Evolutionary conservation across 2,329 filamentous ascomycete species (phyloP), one percentile per base, ranked within the genome.

Genomic region (Stemphylium beticola): DNA sequence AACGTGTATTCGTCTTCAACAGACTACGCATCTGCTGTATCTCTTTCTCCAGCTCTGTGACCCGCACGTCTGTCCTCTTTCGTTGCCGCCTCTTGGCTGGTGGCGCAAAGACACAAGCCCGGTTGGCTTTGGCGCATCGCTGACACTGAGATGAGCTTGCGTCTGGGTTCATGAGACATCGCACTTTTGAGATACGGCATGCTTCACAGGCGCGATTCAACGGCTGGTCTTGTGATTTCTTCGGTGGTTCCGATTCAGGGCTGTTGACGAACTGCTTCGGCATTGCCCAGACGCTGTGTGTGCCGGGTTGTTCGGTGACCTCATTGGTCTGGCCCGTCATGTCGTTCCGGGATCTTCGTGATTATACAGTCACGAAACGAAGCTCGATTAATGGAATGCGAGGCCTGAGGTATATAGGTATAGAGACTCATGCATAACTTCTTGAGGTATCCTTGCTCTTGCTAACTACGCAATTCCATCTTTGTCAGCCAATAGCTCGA

Each of bases 171-270:
- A 66, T 48, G 29, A 74, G 51, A 53, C 73, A 75, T 14, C 73
- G 70, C 7, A 75, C 65, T 60, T 74, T 75, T 9, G 72, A 74
- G 6, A 69, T 53, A 24, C 73, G 67, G 49, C 73, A 75, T 44
- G 72, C 64, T 54, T 75, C 73, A 50, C 72, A 75, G 10, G 73
- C 72, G 48, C 72, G 62, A 44, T 75, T 75, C 32, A 75, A 43
- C 29, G 70, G 65, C 33, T 69, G 68, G 1, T 74, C 71, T 33
- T 60, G 47, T 4, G 62, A 32, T 45, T 67, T 71, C 49, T 57
- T 67, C 4, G 58, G n/a, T 29, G 45, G 53, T 9, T 62, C 59
- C 9, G 49, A 46, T 10, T 64, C 63, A 4, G 62, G 46, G 17
- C 61, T 64, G 38, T 59, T 49, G 24, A 42, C 41, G 4, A 55